Evolutionary conservation across 331 rosid genomes (phyloP).

Genomic region (Pyracantha coccinea): DNA sequence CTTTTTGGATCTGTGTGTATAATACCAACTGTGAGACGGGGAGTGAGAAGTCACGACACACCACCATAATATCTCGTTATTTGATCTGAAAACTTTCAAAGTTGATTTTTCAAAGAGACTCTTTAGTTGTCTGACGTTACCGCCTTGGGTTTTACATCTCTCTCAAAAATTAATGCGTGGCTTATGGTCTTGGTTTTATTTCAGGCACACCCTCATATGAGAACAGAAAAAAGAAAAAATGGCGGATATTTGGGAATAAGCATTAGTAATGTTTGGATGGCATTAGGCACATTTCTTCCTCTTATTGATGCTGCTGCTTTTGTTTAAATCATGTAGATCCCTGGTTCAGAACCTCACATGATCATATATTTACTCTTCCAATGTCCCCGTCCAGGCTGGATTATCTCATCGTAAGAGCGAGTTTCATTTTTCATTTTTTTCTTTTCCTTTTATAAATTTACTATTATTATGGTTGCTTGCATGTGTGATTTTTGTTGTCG

Average conservation of each 20-base stretch:
- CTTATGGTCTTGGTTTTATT: conserved; percentile 14
- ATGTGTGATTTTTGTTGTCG: not conserved
- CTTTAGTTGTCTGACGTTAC: not conserved
- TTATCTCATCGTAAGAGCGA: conserved; percentile 4
- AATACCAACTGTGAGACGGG: not conserved
- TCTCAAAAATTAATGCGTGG: not conserved
- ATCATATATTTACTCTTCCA: not conserved
- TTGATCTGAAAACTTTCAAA: not conserved
- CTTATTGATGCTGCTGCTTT: not conserved
- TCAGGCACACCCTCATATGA: conserved; percentile 53
- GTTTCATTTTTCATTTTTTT: not conserved
- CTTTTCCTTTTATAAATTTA: not conserved
- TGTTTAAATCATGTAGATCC: not conserved
- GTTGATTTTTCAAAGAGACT: not conserved
- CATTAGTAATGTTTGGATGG: conserved; percentile 26
- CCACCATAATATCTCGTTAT: not conserved
- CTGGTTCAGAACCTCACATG: conserved; percentile 16
- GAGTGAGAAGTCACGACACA: not conserved
- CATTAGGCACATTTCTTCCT: not conserved
- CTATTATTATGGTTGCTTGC: not conserved
- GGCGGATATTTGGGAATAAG: conserved; percentile 76
- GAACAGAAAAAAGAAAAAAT: conserved; percentile 59
- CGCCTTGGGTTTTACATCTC: not conserved
- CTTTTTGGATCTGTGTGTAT: not conserved
- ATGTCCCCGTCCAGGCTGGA: not conserved